phyloP scores from a whole-genome alignment of 768 basidiomycete species.

The Tricholoma terreum region DNA sequence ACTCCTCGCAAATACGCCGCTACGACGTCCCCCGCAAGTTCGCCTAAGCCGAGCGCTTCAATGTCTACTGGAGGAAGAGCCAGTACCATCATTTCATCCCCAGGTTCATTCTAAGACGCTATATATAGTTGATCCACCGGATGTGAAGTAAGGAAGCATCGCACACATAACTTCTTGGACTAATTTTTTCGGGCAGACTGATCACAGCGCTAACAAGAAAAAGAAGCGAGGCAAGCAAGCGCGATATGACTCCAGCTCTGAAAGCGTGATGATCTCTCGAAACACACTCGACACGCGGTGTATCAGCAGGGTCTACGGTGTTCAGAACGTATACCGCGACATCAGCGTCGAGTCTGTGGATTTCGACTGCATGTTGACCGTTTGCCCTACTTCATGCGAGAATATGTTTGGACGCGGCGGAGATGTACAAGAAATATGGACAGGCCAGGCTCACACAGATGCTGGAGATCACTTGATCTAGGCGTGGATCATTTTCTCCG shows the following conservation, averaged over 20 bases:
- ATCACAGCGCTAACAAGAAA: not conserved
- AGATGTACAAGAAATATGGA: not conserved
- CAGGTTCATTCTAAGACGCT: not conserved
- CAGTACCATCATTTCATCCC: too few species aligned
- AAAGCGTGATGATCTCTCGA: constrained; percentile 14
- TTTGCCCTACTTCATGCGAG: not conserved
- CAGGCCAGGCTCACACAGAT: not conserved
- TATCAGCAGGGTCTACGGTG: constrained; percentile 16
- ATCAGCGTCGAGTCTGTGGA: constrained; percentile 5
- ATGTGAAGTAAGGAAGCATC: too few species aligned
- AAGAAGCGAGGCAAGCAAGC: not conserved
- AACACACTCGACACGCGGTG: constrained; percentile 9
- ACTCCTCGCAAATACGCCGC: not conserved
- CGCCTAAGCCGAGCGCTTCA: too few species aligned
- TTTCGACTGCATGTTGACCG: not conserved
- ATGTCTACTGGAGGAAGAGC: too few species aligned
- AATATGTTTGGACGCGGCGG: not conserved
- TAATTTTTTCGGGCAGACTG: not conserved
- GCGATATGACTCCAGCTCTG: constrained; percentile 10
- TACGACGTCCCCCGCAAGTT: not conserved
- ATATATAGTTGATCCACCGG: too few species aligned
- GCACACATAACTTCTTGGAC: too few species aligned
- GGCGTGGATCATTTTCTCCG: constrained; percentile 16
- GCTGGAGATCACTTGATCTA: too few species aligned
- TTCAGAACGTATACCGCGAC: constrained; percentile 14